These are phyloP conservation scores for Corylus americana DNA, from an alignment of 306 rosid species.

Conservation along the genomic window DNA sequence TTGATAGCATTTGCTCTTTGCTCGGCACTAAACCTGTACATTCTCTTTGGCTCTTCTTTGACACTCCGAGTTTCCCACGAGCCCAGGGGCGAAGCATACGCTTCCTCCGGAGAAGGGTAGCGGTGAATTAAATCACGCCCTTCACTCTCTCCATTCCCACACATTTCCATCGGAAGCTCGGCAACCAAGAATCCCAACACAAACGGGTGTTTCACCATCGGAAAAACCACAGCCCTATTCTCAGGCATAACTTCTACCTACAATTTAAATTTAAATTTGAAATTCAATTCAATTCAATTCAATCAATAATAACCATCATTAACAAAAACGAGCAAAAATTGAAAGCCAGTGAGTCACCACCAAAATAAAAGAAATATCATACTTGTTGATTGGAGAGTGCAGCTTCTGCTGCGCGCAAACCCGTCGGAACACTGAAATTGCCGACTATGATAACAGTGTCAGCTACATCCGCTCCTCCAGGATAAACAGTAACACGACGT, in stretches of 20 bases:
- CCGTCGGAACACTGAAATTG: conserved; percentile 66
- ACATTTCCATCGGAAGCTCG: conserved; percentile 59
- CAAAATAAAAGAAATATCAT: conserved; percentile 15
- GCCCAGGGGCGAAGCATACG: conserved; percentile 44
- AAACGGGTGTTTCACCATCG: conserved; percentile 94
- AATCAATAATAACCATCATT: conserved; percentile 5
- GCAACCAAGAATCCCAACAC: conserved; percentile 98
- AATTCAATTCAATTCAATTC: conserved; percentile 19
- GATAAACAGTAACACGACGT: conserved; percentile 66
- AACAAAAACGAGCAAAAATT: background rate
- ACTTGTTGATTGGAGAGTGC: conserved; percentile 71
- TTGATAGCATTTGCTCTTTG: conserved; percentile 71
- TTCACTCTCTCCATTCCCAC: conserved; percentile 43
- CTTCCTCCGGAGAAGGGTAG: conserved; percentile 42
- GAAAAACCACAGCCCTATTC: conserved; percentile 72
- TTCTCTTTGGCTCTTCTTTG: conserved; percentile 39
- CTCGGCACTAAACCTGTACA: conserved; percentile 58
- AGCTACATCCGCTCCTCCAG: conserved; percentile 47
- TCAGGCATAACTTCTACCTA: conserved; percentile 75
- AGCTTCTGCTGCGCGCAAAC: conserved; percentile 77
- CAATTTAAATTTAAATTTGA: conserved; percentile 20
- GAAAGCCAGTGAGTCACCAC: background rate
- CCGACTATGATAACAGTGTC: conserved; percentile 76
- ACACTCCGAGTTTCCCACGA: conserved; percentile 44
- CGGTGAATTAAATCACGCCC: conserved; percentile 26